These are phyloP conservation scores for Trifolium dubium DNA, from an alignment of 306 rosid species.

Conservation along the genomic window DNA sequence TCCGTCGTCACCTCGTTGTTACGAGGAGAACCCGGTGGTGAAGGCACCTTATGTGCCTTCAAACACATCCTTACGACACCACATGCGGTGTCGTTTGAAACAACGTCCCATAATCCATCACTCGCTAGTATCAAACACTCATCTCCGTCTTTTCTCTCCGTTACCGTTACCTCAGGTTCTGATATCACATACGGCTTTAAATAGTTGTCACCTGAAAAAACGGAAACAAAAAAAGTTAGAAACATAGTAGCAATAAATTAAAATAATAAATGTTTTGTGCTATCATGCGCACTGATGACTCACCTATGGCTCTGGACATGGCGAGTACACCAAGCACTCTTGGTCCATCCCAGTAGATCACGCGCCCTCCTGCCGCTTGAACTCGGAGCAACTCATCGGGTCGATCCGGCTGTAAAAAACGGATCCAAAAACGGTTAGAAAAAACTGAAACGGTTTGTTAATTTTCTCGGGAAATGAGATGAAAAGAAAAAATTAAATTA, in stretches of 20 bases:
- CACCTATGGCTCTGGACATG: conserved; percentile 88
- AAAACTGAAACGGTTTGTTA: background rate
- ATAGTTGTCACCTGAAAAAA: conserved; percentile 63
- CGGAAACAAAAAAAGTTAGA: background rate
- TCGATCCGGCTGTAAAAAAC: conserved; percentile 74
- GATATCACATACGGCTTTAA: conserved; percentile 85
- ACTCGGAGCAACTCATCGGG: conserved; percentile 83
- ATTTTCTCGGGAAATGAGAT: conserved; percentile 10
- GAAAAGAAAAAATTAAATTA: conserved; percentile 1
- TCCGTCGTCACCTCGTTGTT: conserved; percentile 33
- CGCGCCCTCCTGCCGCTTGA: conserved; percentile 81
- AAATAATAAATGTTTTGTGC: background rate
- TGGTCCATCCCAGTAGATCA: conserved; percentile 88
- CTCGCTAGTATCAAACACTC: conserved; percentile 85
- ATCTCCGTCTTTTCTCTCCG: conserved; percentile 66
- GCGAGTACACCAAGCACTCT: conserved; percentile 91
- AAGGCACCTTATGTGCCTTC: conserved; percentile 47
- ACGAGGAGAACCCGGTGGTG: conserved; percentile 42
- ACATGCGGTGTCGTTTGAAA: conserved; percentile 80
- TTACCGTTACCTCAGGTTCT: conserved; percentile 83
- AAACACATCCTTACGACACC: conserved; percentile 76
- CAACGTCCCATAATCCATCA: conserved; percentile 96
- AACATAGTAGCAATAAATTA: background rate
- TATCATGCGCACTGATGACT: conserved; percentile 32
- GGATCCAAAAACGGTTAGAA: conserved; percentile 17